phyloP scores from a whole-genome alignment of 768 basidiomycete genomes.

The Fomitopsis serialis region DNA sequence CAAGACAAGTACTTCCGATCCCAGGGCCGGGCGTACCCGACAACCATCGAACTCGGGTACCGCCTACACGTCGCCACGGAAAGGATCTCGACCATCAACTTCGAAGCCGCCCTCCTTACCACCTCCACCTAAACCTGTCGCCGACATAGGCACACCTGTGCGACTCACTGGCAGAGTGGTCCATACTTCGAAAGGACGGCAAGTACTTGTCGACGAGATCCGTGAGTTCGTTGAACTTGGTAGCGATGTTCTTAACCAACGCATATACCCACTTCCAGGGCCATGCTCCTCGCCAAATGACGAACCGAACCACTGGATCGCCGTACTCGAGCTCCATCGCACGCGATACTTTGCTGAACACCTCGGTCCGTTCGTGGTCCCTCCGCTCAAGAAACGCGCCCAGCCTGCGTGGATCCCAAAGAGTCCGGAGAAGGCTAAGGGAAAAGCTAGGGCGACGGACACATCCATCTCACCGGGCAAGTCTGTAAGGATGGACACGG shows the following conservation, averaged over 20 bases:
- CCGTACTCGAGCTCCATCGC: conserved; percentile 47
- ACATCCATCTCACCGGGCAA: background rate
- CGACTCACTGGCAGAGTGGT: conserved; percentile 11
- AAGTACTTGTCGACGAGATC: conserved; percentile 12
- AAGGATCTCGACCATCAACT: background rate
- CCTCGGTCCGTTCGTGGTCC: conserved; percentile 44
- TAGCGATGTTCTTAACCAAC: background rate
- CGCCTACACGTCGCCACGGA: background rate
- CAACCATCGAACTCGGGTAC: background rate
- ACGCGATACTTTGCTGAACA: conserved; percentile 39
- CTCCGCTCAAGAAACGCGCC: conserved; percentile 2
- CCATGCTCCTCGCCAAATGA: conserved; percentile 47
- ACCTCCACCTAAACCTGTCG: conserved; percentile 7
- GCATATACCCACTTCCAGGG: conserved; percentile 26
- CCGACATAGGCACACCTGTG: conserved; percentile 9
- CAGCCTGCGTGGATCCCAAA: background rate
- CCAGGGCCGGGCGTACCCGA: background rate
- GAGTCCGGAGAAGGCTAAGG: background rate
- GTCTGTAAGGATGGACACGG: background rate
- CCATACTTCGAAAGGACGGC: conserved; percentile 6
- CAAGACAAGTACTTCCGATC: conserved; percentile 7
- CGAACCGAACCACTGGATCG: conserved; percentile 52
- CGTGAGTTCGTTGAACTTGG: conserved; percentile 5
- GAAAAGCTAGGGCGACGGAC: background rate
- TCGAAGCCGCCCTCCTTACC: background rate